Evolutionary conservation across 2,329 filamentous ascomycete species (phyloP), one percentile per base, ranked within the genome.

Genomic region (Alternaria atra): DNA sequence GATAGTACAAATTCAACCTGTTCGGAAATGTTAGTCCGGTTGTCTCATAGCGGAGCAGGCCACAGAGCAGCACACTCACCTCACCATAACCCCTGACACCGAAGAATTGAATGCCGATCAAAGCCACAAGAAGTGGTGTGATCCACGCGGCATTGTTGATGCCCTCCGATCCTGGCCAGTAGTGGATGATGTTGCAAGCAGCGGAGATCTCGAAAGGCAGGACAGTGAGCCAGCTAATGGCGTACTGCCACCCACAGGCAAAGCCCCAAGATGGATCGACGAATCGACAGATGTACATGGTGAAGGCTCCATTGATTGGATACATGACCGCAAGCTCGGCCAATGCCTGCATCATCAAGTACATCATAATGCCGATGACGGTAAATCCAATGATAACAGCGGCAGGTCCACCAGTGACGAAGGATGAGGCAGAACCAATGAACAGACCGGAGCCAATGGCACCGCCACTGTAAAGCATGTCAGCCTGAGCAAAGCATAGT

Each of bases 371-470:
- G 48, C 48, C 48, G 25, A 52, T 52, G 48, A 42, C 17, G 30
- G 46, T 50, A 25, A 50, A 50, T 50, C 61, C 64, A 23, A 55
- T 52, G 43, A 63, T 61, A 9, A 64, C 77, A 42, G 60, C 5
- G 32, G 60, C 60, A 29, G 60, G 60, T 34, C 60, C 60, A 52
- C 60, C 60, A 43, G 25, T 58, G 23, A 12, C 13, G 25, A 62
- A 58, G 13, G 60, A 58, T 70, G 65, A 29, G 44, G 84, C 84
- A 23, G 83, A 85, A 63, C 84, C 84, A 68, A 86, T 84, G 70
- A 86, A 86, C 76, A 86, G 85, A 76, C 84, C 85, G 66, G 85
- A 84, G 69, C 85, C 85, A 61, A 87, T 86, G 15, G 84, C 85
- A 58, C 84, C 85, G 63, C 84, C 84, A 61, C 60, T 62, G 5